Base-by-base conservation (phyloP, 164 flowering plant species). In the Piper betle region DNA sequence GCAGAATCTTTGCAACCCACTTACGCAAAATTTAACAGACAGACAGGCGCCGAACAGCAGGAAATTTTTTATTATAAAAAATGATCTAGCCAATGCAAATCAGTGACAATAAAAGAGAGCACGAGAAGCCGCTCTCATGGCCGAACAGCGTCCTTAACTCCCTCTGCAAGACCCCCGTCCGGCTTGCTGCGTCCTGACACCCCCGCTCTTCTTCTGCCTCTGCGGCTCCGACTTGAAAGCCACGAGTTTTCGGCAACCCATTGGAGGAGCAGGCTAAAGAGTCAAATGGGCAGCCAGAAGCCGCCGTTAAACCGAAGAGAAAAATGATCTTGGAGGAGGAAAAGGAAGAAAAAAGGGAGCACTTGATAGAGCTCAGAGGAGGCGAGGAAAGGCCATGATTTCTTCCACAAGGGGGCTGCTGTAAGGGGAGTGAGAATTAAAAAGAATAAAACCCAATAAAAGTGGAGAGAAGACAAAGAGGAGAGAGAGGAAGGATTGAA, bases 111-210 rank as follows among this genome's bases (percentile, higher is more conserved):
- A 37, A 12, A 10, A n/a, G 58, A 55, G 39, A 55, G 38, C 39
- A 13, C 12, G 12, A 55, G 58, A 33, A 55, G 58, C 37, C 42
- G 71, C 72, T 55, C 74, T 68, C 72, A 66, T 68, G 43, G 65
- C 20, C 46, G 12, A 8, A 17, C 5, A 53, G 15, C 38, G 6
- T 13, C 71, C 56, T 93, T 88, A 91, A 83, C 98, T 91, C 25
- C 95, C 96, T 10, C 96, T 77, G 81, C 96, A 91, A 64, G 96
- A 88, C 3, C 87, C 96, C 71, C 96, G 76, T 13, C 98, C 98
- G 15, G 98, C 96, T 64, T 88, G 98, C 74, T 88, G 87, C 38
- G 96, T 88, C 66, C 96, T 85, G 74, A 91, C 69, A 2, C 92
- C 96, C 2, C 95, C 92, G 57, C 93, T 84, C 67, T 82, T 87